These are phyloP conservation scores for Metschnikowia cubensis DNA, from an alignment of 805 yeast genomes.

Conservation along the genomic window DNA sequence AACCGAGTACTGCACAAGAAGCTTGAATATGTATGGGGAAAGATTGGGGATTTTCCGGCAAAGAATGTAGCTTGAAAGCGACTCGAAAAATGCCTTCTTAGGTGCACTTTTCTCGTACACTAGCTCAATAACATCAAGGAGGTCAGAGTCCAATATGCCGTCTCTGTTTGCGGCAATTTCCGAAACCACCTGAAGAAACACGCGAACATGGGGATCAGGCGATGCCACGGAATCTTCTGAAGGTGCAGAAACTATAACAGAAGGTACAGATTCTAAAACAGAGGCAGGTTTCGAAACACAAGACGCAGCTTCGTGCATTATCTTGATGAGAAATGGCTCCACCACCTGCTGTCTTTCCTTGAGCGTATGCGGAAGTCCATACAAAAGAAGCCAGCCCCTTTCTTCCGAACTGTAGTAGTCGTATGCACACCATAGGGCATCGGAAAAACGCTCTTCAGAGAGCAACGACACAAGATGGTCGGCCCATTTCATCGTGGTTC, in stretches of 20 bases:
- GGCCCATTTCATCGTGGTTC: slow-evolving; percentile 66
- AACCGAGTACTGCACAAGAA: slow-evolving; percentile 53
- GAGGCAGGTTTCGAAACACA: no score
- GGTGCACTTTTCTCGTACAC: slow-evolving; percentile 28
- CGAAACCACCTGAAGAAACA: slow-evolving; percentile 18
- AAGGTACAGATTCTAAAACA: no score
- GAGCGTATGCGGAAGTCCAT: slow-evolving; percentile 53
- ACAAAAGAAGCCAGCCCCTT: slow-evolving; percentile 43
- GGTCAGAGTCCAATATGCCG: slow-evolving; percentile 5
- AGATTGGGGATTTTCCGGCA: slow-evolving; percentile 43
- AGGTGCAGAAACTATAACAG: no score
- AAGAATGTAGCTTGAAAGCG: slow-evolving; percentile 50
- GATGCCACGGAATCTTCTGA: no score
- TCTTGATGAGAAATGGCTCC: slow-evolving; percentile 49
- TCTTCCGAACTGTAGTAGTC: slow-evolving; percentile 47
- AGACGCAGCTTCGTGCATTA: slow-evolving; percentile 41
- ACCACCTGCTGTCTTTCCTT: slow-evolving; percentile 46
- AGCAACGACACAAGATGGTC: slow-evolving; percentile 52
- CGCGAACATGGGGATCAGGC: not conserved
- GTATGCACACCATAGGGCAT: slow-evolving; percentile 55
- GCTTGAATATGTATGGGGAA: slow-evolving; percentile 62
- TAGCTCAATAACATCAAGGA: slow-evolving; percentile 17
- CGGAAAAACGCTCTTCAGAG: slow-evolving; percentile 44
- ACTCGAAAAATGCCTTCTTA: slow-evolving; percentile 44
- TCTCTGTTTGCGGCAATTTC: slow-evolving; percentile 6